Conservation (phyloP, 306 rosid species). For the Malus sylvestris region DNA sequence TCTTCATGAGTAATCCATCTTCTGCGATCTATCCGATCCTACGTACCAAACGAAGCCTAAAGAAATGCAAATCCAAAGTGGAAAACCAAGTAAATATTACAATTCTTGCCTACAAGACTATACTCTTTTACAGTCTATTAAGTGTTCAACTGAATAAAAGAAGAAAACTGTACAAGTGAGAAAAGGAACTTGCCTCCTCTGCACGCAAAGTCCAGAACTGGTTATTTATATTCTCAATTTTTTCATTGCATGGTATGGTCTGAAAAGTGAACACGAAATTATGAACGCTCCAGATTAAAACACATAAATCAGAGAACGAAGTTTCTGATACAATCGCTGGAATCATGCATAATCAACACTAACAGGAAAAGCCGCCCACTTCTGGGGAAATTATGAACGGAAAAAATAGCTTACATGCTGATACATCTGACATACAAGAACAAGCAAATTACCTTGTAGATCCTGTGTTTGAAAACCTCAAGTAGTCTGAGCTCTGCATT, state of each 20-base stretch:
- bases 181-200: conserved; percentile 49
- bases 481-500: conserved; percentile 78
- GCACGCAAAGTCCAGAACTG: conserved; percentile 76
- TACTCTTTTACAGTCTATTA: too few species aligned
- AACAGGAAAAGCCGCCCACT: neutral
- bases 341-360: neutral
- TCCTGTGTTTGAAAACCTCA: conserved; percentile 87
- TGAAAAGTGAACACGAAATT: conserved; percentile 17
- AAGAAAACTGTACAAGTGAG: neutral
- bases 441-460: conserved; percentile 53
- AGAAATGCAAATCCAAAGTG: neutral
- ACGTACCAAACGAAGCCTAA: too few species aligned
- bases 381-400: neutral
- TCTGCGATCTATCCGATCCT: too few species aligned
- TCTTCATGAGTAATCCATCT: too few species aligned
- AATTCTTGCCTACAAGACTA: neutral
- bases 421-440: neutral
- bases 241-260: conserved; percentile 56
- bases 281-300: neutral
- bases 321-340: neutral
- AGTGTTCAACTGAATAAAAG: neutral
- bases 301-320: neutral
- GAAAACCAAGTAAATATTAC: neutral
- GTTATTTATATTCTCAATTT: conserved; percentile 66
- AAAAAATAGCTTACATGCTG: neutral